These are phyloP conservation scores for Styphnolobium japonicum DNA, from an alignment of 306 rosid species.

Conservation along the genomic window DNA sequence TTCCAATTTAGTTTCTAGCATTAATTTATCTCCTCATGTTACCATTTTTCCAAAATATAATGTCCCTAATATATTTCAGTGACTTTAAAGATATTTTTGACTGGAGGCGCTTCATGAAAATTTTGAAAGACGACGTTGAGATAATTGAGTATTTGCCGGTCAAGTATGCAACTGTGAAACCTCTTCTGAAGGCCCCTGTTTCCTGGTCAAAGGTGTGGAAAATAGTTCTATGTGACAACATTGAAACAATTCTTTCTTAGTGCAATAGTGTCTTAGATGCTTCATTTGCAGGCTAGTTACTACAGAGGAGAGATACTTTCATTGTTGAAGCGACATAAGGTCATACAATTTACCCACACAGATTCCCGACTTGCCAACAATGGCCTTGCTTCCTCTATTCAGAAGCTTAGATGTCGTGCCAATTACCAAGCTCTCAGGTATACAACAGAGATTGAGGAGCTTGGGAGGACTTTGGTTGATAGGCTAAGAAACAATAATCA, in stretches of 20 bases:
- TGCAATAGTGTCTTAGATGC: constrained; percentile 31
- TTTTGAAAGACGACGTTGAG: constrained; percentile 66
- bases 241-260: neutral
- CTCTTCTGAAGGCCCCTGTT: constrained; percentile 80
- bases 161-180: constrained; percentile 46
- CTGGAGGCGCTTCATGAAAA: constrained; percentile 88
- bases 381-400: constrained; percentile 78
- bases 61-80: constrained; percentile 59
- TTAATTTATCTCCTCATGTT: constrained; percentile 4
- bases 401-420: constrained; percentile 85
- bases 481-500: constrained; percentile 68
- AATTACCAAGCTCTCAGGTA: constrained; percentile 85
- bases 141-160: constrained; percentile 79
- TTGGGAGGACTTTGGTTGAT: constrained; percentile 67
- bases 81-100: constrained; percentile 94
- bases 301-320: constrained; percentile 80
- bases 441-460: constrained; percentile 76
- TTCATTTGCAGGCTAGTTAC: constrained; percentile 81
- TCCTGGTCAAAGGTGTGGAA: constrained; percentile 94
- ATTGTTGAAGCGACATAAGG: constrained; percentile 63
- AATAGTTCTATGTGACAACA: neutral
- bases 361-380: constrained; percentile 94
- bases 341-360: constrained; percentile 72
- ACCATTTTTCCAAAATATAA: constrained; percentile 25
- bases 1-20: neutral